Evolutionary conservation across 2,329 filamentous ascomycete genomes (phyloP).

Genomic region (Fusarium tupiense): DNA sequence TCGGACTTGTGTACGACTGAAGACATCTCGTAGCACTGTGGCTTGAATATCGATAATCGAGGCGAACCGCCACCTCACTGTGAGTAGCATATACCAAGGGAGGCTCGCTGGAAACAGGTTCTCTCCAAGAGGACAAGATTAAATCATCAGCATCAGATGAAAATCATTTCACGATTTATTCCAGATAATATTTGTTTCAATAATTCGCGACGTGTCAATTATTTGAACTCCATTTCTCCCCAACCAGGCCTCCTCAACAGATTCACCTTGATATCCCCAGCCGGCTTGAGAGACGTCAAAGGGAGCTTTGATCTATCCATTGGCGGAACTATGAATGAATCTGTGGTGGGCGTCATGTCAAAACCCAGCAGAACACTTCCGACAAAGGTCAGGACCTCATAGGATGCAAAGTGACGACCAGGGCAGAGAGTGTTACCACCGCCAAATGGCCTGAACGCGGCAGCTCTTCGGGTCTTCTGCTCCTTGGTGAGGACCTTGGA

Average conservation of each 20-base stretch:
- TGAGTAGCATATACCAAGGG: no score
- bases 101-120: no score
- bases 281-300: constrained; percentile 29
- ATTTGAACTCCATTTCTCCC: no score
- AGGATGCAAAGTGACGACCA: constrained; percentile 28
- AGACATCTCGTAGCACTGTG: no score
- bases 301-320: constrained; percentile 34
- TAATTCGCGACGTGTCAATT: no score
- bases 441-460: constrained; percentile 32
- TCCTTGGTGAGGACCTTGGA: constrained; percentile 19
- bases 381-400: constrained; percentile 28
- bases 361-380: constrained; percentile 28
- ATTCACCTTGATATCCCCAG: constrained; percentile 2
- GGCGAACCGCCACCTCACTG: no score
- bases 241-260: constrained; percentile 6
- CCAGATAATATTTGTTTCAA: no score
- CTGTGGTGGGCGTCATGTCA: constrained; percentile 14
- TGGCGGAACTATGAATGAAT: constrained; percentile 7
- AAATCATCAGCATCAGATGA: no score
- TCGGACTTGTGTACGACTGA: no score
- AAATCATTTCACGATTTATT: no score
- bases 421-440: constrained; percentile 34
- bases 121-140: no score
- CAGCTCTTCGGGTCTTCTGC: constrained; percentile 13
- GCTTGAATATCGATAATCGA: no score